These are phyloP conservation scores for Hortiboletus campestris DNA, from an alignment of 768 basidiomycete genomes.

Conservation along the genomic window DNA sequence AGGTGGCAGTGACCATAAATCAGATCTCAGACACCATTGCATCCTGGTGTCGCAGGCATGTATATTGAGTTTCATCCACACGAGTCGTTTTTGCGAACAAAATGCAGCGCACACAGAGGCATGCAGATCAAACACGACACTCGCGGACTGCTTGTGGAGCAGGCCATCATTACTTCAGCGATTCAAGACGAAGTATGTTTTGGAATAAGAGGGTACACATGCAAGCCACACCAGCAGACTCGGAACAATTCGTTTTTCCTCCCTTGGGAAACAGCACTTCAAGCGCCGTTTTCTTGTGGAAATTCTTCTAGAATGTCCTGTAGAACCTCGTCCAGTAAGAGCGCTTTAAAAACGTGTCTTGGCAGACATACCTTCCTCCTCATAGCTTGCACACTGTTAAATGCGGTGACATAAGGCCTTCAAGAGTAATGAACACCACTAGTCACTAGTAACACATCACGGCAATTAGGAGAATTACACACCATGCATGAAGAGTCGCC, in stretches of 20 bases:
- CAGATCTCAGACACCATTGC: not conserved
- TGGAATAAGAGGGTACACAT: not conserved
- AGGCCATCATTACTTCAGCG: not conserved
- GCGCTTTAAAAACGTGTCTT: not conserved
- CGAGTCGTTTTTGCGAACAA: not conserved
- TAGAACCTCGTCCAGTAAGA: not conserved
- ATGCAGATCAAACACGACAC: slow-evolving; percentile 4
- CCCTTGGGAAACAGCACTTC: not conserved
- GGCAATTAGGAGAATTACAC: slow-evolving; percentile 17
- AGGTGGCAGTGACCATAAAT: no score
- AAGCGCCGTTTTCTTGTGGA: not conserved
- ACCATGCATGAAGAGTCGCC: slow-evolving; percentile 60
- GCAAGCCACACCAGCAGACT: not conserved
- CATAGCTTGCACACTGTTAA: slow-evolving; percentile 33
- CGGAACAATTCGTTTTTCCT: not conserved
- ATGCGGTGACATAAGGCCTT: slow-evolving; percentile 36
- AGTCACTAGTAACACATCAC: slow-evolving; percentile 2
- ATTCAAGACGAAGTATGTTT: not conserved
- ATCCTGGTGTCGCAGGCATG: not conserved
- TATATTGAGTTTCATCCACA: no score
- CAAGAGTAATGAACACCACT: slow-evolving; percentile 3
- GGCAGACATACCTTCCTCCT: not conserved
- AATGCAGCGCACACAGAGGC: not conserved
- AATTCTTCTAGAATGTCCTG: not conserved
- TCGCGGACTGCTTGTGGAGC: not conserved